Base-by-base conservation (phyloP, 306 rosid species). In the Glycine soja region DNA sequence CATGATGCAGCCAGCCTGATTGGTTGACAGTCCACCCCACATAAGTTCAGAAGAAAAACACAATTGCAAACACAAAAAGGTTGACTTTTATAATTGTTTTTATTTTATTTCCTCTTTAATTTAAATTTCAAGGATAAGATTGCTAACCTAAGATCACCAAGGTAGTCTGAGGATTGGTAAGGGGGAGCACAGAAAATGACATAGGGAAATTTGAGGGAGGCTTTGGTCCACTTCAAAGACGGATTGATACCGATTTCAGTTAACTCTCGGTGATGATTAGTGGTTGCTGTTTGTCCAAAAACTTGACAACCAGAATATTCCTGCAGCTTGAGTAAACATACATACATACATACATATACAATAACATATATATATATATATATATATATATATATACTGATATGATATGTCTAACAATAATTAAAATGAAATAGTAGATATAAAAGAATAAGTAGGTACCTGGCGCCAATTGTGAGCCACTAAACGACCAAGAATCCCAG, bases 121-220 rank as follows among this genome's bases (percentile, higher is more conserved):
- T n/a, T n/a, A n/a, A n/a, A n/a, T n/a, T n/a, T n/a, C n/a, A n/a
- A n/a, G 45, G 50, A 11, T 48, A 8, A 68, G 64, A 68, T 19
- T 47, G 47, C 82, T 90, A 81, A 95, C 98, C 96, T 84, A 47
- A 93, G 88, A 88, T 95, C 98, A n/a, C 90, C 92, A 0, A 80
- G 89, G 71, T 95, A 93, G 9, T 93, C 92, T 1, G 89, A 43
- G 56, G 93, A 80, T 65, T 91, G 83, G 5, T 87, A 90, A 30
- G 99, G 99, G 6, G 99, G 99, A 59, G 98, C 98, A 78, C 97
- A 95, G 85, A 95, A 88, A 72, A 95, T 86, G 46, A 95, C 93
- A 81, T 82, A 86, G 8, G 99, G 96, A 87, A 89, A 95, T 74
- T 85, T 88, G 34, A 54, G 84, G 1, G 47, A 7, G 46, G 50